These are phyloP conservation scores for Gossypium laxum DNA, from an alignment of 441 rosid species.

Conservation along the genomic window DNA sequence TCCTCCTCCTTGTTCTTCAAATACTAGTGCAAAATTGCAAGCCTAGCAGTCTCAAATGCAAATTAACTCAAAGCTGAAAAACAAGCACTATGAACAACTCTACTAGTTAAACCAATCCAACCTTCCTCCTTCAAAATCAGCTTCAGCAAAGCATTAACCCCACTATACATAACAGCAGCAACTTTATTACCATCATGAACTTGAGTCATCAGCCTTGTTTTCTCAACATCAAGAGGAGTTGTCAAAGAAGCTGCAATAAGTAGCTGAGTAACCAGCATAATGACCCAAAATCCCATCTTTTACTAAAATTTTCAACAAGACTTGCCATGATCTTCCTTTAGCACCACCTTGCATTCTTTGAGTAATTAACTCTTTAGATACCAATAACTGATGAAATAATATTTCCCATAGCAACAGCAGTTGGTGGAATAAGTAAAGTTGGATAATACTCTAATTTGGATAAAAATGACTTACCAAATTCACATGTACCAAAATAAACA, in stretches of 20 bases:
- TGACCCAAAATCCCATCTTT: slow-evolving; percentile 79
- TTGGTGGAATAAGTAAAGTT: slow-evolving; percentile 69
- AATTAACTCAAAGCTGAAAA: slow-evolving; percentile 81
- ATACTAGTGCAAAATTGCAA: slow-evolving; percentile 56
- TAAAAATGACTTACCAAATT: slow-evolving; percentile 77
- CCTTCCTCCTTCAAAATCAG: slow-evolving; percentile 87
- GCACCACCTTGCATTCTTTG: slow-evolving; percentile 92
- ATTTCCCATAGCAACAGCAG: slow-evolving; percentile 94
- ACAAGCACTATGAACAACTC: slow-evolving; percentile 85
- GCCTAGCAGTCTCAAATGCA: slow-evolving; percentile 91
- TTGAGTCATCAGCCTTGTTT: slow-evolving; percentile 92
- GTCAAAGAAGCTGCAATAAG: slow-evolving; percentile 77
- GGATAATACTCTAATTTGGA: slow-evolving; percentile 52
- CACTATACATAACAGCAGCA: slow-evolving; percentile 49
- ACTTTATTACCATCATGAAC: slow-evolving; percentile 35
- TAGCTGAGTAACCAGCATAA: slow-evolving; percentile 84
- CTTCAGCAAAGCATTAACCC: slow-evolving; percentile 52
- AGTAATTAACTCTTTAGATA: slow-evolving; percentile 78
- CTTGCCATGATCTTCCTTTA: slow-evolving; percentile 72
- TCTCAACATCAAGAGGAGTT: slow-evolving; percentile 78
- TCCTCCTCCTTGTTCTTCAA: slow-evolving; percentile 37
- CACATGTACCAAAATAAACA: slow-evolving; percentile 87
- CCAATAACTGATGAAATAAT: slow-evolving; percentile 88
- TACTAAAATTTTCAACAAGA: slow-evolving; percentile 54
- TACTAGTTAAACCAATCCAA: slow-evolving; percentile 62